Conservation (phyloP, 2,329 filamentous ascomycete species). For the Ceratocystis destructans region DNA sequence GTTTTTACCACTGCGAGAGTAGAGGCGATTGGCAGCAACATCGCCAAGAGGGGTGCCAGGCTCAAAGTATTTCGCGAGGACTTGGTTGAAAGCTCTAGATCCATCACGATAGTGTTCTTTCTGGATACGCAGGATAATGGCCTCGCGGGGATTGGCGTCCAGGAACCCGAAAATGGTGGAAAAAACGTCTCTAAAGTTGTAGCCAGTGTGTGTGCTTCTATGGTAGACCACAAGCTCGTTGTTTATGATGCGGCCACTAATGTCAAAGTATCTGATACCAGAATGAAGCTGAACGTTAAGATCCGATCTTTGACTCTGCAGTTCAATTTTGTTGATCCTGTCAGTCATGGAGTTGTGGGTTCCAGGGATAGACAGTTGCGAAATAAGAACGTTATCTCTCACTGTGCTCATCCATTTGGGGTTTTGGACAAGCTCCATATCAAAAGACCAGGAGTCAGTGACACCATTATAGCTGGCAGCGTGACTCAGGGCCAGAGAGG, state of each 20-base stretch:
- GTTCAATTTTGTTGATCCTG: constrained; percentile 27
- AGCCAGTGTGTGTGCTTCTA: constrained; percentile 32
- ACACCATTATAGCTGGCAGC: neutral
- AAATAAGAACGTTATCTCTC: constrained; percentile 30
- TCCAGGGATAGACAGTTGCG: constrained; percentile 36
- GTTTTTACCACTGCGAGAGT: constrained; percentile 23
- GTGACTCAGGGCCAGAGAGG: neutral
- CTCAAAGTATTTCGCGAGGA: constrained; percentile 31
- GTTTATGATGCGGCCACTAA: constrained; percentile 33
- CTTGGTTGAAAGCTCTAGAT: constrained; percentile 30
- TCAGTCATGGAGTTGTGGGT: constrained; percentile 43
- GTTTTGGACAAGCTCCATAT: constrained; percentile 26
- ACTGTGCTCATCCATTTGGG: constrained; percentile 33
- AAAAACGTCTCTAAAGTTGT: constrained; percentile 32
- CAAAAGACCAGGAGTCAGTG: constrained; percentile 27
- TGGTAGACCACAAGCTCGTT: constrained; percentile 36
- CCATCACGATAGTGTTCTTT: neutral
- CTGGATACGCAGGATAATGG: neutral
- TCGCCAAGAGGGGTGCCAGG: constrained; percentile 26
- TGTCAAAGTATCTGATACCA: constrained; percentile 38
- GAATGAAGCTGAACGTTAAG: constrained; percentile 32
- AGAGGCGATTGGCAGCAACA: constrained; percentile 28
- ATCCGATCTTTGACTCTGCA: no score
- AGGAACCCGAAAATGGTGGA: constrained; percentile 32
- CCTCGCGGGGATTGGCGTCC: constrained; percentile 20